Evolutionary conservation across 495 filamentous ascomycete species (phyloP), one percentile per base, ranked within the genome.

Genomic region (Usnea hakonensis): DNA sequence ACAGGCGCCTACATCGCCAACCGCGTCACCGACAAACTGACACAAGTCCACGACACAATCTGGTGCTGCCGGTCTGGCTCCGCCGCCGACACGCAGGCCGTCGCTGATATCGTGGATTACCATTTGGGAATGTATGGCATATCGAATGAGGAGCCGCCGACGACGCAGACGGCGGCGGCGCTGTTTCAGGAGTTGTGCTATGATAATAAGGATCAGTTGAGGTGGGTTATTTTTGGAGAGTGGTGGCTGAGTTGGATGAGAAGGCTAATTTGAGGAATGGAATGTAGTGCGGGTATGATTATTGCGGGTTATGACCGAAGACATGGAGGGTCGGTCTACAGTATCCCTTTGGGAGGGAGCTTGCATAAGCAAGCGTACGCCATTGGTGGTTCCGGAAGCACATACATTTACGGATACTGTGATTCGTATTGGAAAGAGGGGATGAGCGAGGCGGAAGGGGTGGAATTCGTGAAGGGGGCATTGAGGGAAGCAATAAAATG

Each of bases 51-150:
- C 76, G 94, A 97, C 75, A 97, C 93, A 55, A 97, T 98, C 74
- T 98, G 94, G 94, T 98, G 94, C 81, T 98, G 94, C 78, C 87
- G 87, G 66, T 97, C 95, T 57, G 94, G 94, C 35, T 97, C 94
- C 14, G 94, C 94, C 26, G 94, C 94, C 68, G 94, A 98, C 73
- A 98, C 94, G 60, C 94, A 98, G 76, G 95, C 94, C 28, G 88
- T 98, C 48, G 95, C 94, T 55, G 94, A 98, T 72, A 96, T 98
- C 65, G 94, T 97, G 48, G 89, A 93, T 69, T 97, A 96, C 75
- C 87, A 98, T 72, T 83, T 98, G 53, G 90, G 90, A 73, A 85
- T 96, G 81, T 96, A 95, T 76, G 87, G 87, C 48, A 88, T 96
- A 71, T 81, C 78, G 69, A 95, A 96, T 75, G 84, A 90, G 72